Base-by-base conservation (phyloP, 768 basidiomycete genomes). In the Mycena vulgaris region DNA sequence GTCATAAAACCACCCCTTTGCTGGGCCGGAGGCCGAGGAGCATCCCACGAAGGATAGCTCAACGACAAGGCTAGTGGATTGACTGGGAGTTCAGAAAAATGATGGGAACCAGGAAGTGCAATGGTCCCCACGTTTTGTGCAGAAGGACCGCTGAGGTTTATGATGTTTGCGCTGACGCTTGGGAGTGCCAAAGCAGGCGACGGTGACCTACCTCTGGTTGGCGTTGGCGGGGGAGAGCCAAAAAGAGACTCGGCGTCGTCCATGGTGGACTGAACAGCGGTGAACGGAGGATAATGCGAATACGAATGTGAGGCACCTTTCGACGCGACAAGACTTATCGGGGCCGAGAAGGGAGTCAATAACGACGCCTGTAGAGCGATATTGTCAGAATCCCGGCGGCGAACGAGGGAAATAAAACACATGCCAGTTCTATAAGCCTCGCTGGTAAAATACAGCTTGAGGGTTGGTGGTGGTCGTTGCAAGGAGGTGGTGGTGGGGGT, bases 101-200 rank as follows among this genome's bases (percentile, higher is more conserved):
- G 87, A 85, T 92, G 93, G 93, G 93, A 93, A 89, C 93, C 94
- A 94, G 93, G 93, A 93, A 95, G 94, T 95, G 94, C 94, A 95
- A 94, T 94, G 93, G 93, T 92, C 93, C 93, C 93, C 93, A 95
- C 94, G 89, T 95, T 94, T 92, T 93, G 87, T 90, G 86, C 83
- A 82, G 83, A 81, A 81, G 76, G 75, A 53, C 49, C 63, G 68
- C 51, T 48, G 51, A 70, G 21, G 42, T 70, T 70, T 64, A 65
- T 49, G 60, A 69, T 63, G 52, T 53, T 70, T 17, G 31, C 56
- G 61, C 63, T 63, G 49, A 62, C 79, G 75, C 86, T 83, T 75
- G 91, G 89, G 55, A 92, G 84, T 60, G 90, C 90, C 78, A 90
- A 81, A 53, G 79, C 78, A 72, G 88, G 89, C 69, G 89, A 89